A percentile compares a stretch with the other conserved stretches of the same genome.
Evolutionary conservation across 805 yeast species (phyloP).

Genomic region (Blastobotrys terrestris): DNA sequence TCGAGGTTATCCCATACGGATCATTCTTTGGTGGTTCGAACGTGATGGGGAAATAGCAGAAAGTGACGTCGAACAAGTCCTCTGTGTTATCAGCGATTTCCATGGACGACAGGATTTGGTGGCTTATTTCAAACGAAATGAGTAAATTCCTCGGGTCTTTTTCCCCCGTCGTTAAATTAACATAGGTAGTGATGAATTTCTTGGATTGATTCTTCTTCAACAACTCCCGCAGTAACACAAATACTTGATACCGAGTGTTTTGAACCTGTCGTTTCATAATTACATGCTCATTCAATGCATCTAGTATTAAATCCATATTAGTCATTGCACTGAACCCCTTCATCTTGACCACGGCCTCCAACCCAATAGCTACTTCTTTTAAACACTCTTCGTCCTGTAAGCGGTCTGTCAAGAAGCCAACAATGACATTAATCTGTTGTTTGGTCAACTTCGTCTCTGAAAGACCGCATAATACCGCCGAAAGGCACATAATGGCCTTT

Average conservation of each 20-base stretch:
- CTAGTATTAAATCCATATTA: constrained; percentile 32
- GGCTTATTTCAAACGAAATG: constrained; percentile 55
- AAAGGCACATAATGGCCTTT: constrained; percentile 38
- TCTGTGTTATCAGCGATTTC: constrained; percentile 41
- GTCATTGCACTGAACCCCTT: constrained; percentile 34
- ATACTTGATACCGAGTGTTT: constrained; percentile 46
- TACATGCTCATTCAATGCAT: constrained; percentile 27
- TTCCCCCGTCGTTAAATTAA: constrained; percentile 75
- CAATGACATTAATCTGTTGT: constrained; percentile 31
- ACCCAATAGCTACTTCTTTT: constrained; percentile 47
- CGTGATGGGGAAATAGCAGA: constrained; percentile 95
- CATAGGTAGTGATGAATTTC: constrained; percentile 48
- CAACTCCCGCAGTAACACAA: constrained; percentile 38
- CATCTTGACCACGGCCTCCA: constrained; percentile 48
- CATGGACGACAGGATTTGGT: constrained; percentile 39
- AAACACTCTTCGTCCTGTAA: constrained; percentile 57
- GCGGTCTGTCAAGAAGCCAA: constrained; percentile 55
- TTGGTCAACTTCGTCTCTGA: constrained; percentile 29
- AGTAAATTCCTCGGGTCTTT: constrained; percentile 90
- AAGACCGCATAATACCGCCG: constrained; percentile 34
- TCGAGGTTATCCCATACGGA: constrained; percentile 74
- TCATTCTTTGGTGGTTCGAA: constrained; percentile 88
- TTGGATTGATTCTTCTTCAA: constrained; percentile 28
- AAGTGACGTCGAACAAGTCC: constrained; percentile 78
- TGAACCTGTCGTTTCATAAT: constrained; percentile 27